Conservation (phyloP, 768 basidiomycete species). For the Rhodotorula kratochvilovae region DNA sequence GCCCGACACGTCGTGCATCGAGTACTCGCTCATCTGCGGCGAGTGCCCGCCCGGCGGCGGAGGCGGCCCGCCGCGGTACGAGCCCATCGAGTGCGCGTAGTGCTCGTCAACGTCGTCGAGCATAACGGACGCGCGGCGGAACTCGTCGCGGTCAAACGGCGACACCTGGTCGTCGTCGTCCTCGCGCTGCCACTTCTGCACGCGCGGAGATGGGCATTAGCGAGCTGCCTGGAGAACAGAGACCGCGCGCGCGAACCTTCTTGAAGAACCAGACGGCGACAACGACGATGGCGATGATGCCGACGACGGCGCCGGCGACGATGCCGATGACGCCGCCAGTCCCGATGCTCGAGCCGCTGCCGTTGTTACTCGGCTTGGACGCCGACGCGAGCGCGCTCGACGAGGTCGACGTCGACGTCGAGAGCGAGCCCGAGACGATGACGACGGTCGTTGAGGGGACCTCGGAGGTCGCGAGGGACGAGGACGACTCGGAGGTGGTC, state of each 20-base stretch:
- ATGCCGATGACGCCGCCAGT: slow-evolving; percentile 53
- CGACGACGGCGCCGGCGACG: slow-evolving; percentile 31
- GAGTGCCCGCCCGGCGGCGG: slow-evolving; percentile 15
- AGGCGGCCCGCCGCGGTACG: background rate
- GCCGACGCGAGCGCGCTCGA: slow-evolving; percentile 45
- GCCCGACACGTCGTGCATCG: slow-evolving; percentile 1
- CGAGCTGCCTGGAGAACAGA: background rate
- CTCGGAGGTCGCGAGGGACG: background rate
- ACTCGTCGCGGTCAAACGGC: slow-evolving; percentile 39
- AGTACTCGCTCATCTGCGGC: slow-evolving; percentile 38
- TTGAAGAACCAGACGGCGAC: slow-evolving; percentile 27
- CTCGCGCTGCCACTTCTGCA: slow-evolving; percentile 6
- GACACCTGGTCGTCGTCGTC: slow-evolving; percentile 30
- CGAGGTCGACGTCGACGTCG: background rate
- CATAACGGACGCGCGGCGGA: slow-evolving; percentile 28
- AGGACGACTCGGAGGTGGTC: background rate
- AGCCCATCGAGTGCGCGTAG: background rate
- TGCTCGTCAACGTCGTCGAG: slow-evolving; percentile 33
- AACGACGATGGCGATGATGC: slow-evolving; percentile 21
- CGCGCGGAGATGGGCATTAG: too few species aligned
- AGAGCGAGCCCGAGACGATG: slow-evolving; percentile 7
- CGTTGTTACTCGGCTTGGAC: slow-evolving; percentile 49
- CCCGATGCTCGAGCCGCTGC: slow-evolving; percentile 52
- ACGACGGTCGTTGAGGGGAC: slow-evolving; percentile 19
- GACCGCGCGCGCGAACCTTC: background rate